Evolutionary conservation across 2,329 filamentous ascomycete genomes (phyloP).

Genomic region (Arthrobotrys sinensis): DNA sequence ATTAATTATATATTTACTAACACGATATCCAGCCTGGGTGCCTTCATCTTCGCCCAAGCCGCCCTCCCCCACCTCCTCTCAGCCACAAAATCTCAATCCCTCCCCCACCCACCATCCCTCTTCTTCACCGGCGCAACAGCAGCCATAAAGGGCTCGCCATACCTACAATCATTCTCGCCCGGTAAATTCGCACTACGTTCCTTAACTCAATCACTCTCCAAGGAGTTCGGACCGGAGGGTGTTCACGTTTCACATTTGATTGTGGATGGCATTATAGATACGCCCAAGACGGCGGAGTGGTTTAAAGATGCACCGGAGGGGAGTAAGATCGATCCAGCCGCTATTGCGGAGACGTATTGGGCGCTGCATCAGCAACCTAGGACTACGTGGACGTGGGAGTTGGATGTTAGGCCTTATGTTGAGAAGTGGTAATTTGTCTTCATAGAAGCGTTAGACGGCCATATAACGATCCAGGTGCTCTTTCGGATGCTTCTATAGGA

Average conservation of each 20-base stretch:
- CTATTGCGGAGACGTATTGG: constrained; percentile 91
- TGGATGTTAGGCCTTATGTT: constrained; percentile 83
- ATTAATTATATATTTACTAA: background rate
- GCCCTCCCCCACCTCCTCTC: constrained; percentile 80
- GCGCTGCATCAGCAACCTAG: constrained; percentile 83
- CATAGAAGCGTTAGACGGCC: too few species aligned
- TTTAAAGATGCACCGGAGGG: constrained; percentile 72
- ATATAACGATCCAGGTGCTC: too few species aligned
- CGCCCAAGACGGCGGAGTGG: constrained; percentile 77
- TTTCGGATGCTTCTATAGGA: too few species aligned
- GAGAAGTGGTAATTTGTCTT: constrained; percentile 79
- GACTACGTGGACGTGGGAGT: constrained; percentile 84
- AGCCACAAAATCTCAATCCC: constrained; percentile 70
- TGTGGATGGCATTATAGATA: constrained; percentile 89
- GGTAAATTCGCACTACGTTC: constrained; percentile 86
- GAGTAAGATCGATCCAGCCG: constrained; percentile 81
- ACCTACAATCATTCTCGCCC: constrained; percentile 80
- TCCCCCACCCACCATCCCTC: constrained; percentile 79
- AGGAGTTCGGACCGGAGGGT: constrained; percentile 87
- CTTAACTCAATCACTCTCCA: constrained; percentile 80
- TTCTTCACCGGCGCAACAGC: constrained; percentile 92
- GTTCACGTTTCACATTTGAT: constrained; percentile 87
- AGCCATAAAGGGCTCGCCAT: constrained; percentile 79
- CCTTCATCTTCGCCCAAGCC: constrained; percentile 82
- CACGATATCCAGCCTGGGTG: constrained; percentile 72